Conservation (phyloP, 148 eudicot species). For the Chenopodium berlandieri region DNA sequence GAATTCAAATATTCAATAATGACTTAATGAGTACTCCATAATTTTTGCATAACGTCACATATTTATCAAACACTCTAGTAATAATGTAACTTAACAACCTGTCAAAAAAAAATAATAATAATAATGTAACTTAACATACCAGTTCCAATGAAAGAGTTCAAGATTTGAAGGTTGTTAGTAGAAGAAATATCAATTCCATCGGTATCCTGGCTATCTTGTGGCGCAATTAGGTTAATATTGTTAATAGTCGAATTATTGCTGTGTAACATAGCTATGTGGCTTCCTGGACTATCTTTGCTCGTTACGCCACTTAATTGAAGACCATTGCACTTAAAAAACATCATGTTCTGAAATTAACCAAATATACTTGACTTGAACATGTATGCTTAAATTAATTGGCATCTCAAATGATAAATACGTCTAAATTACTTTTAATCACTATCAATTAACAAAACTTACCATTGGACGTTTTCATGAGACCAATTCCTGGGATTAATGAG, state of each 20-base stretch:
- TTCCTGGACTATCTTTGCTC: background rate
- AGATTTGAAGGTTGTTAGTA: background rate
- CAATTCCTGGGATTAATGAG: background rate
- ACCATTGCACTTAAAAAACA: background rate
- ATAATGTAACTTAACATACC: conserved; percentile 10
- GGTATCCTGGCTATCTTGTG: conserved; percentile 21
- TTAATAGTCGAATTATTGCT: conserved; percentile 11
- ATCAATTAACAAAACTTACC: background rate
- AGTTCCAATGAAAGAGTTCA: conserved; percentile 2
- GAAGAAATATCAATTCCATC: conserved; percentile 23
- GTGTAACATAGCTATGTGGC: conserved; percentile 15
- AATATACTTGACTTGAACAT: background rate
- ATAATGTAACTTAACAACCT: background rate
- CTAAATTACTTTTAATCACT: background rate
- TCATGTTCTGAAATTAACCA: conserved; percentile 10
- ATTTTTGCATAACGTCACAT: too few relatives aligned
- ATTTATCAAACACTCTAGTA: background rate
- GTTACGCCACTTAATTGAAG: background rate
- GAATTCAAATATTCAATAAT: too few relatives aligned
- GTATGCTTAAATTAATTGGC: too few relatives aligned
- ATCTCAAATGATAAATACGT: background rate
- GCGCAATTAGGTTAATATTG: conserved; percentile 17
- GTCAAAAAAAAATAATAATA: too few relatives aligned
- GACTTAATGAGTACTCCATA: too few relatives aligned
- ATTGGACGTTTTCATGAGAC: background rate